Base-by-base conservation (phyloP, 1,284 basidiomycete genomes). In the Fistulinella cinereoalba region DNA sequence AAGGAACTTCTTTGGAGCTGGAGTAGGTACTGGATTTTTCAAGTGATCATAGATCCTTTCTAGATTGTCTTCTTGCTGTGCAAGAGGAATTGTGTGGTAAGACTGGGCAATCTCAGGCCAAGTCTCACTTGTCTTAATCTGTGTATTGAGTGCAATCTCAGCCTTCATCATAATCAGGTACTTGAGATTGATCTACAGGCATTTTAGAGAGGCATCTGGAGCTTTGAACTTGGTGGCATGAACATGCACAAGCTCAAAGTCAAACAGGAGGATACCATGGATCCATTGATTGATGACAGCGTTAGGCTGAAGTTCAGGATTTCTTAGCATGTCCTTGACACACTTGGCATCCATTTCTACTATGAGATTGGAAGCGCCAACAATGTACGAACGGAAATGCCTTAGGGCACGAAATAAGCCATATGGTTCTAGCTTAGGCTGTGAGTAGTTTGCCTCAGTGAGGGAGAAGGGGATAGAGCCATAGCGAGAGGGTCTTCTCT, bases 271-370 rank as follows among this genome's bases (percentile, higher is more conserved):
- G 0, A 76, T 74, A 0, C 57, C 56, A 0, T 60, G 53, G 6
- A 76, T 72, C 71, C 74, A 76, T 0, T 59, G 38, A 37, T 74
- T 75, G 3, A 74, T 70, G 1, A 61, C 57, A 0, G 60, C 58
- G 8, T 57, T 67, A 0, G 68, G 71, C 0, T 61, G 52, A 0
- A 53, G 16, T 1, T 54, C 39, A 0, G 29, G 50, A 4, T 54
- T 54, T 0, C 52, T 55, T 10, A 55, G 45, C 52, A 54, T 54
- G 0, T 43, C 41, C 6, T 54, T 41, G 5, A 54, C 10, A 12
- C 48, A 54, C 2, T 54, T 54, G 0, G 22, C 19, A 1, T 54
- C 41, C 0, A 54, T 29, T n/a, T 50, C 27, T 0, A 54, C 34
- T 4, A 12, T 44, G 1, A 51, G 24, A 3, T 50, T 44, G 8